These are phyloP conservation scores for Spathaspora arborariae DNA, from an alignment of 805 yeast genomes.

Conservation along the genomic window DNA sequence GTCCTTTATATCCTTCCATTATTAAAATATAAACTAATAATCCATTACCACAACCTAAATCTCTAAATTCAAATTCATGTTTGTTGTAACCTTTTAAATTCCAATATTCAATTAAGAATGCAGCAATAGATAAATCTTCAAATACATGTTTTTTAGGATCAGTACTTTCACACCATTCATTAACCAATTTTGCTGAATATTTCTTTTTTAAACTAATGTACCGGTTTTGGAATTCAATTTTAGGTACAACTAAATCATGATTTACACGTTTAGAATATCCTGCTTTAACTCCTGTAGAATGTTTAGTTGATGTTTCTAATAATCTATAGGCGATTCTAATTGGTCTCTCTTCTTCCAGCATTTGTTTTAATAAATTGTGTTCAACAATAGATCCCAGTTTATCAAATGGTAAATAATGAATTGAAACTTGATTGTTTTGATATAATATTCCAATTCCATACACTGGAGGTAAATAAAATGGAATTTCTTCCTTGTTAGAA, in stretches of 20 bases:
- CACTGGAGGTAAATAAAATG: conserved; percentile 88
- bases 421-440: conserved; percentile 48
- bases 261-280: conserved; percentile 87
- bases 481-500: conserved; percentile 53
- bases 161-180: conserved; percentile 87
- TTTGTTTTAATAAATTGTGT: conserved; percentile 18
- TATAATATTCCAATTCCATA: conserved; percentile 70
- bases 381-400: conserved; percentile 6
- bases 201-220: conserved; percentile 78
- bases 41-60: conserved; percentile 95
- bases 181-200: conserved; percentile 71
- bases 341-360: conserved; percentile 54
- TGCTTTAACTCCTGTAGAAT: conserved; percentile 74
- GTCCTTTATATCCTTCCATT: conserved; percentile 77
- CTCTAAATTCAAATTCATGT: conserved; percentile 66
- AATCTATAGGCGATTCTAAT: conserved; percentile 80
- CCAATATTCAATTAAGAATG: conserved; percentile 90
- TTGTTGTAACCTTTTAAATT: conserved; percentile 39
- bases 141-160: conserved; percentile 95
- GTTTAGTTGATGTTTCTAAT: conserved; percentile 75
- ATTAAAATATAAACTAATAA: conserved; percentile 69
- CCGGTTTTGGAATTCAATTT: conserved; percentile 76
- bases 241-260: conserved; percentile 83
- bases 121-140: conserved; percentile 94
- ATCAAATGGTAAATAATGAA: conserved; percentile 70